Evolutionary conservation across 2,329 filamentous ascomycete genomes (phyloP).

Genomic region (Grosmannia serpens): DNA sequence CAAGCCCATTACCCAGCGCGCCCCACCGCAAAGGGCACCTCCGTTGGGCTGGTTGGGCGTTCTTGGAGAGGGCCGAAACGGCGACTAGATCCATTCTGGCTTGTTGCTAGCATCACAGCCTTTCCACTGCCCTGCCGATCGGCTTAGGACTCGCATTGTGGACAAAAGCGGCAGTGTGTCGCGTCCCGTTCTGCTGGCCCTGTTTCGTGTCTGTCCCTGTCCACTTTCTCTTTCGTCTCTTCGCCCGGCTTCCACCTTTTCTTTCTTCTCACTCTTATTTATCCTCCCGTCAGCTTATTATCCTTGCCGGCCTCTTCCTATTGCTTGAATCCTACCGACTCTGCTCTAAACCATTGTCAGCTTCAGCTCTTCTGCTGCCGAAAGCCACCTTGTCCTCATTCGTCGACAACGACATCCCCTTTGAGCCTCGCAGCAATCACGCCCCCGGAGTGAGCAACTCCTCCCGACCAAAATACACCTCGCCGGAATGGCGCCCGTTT

Average conservation of each 20-base stretch:
- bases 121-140: neutral
- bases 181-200: neutral
- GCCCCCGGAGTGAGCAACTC: neutral
- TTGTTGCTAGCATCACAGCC: neutral
- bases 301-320: neutral
- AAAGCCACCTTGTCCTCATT: neutral
- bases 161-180: neutral
- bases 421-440: neutral
- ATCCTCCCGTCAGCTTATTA: neutral
- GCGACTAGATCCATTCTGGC: neutral
- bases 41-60: neutral
- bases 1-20: neutral
- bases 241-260: neutral
- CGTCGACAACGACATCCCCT: neutral
- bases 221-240: neutral
- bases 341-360: neutral
- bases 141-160: neutral
- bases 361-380: neutral
- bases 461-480: neutral
- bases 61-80: neutral
- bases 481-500: slow-evolving; percentile 8
- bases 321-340: neutral
- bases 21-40: neutral
- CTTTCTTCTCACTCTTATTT: neutral
- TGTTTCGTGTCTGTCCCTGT: neutral